These are phyloP conservation scores for Pachysandra terminalis DNA, from an alignment of 164 flowering plant species.

Conservation along the genomic window DNA sequence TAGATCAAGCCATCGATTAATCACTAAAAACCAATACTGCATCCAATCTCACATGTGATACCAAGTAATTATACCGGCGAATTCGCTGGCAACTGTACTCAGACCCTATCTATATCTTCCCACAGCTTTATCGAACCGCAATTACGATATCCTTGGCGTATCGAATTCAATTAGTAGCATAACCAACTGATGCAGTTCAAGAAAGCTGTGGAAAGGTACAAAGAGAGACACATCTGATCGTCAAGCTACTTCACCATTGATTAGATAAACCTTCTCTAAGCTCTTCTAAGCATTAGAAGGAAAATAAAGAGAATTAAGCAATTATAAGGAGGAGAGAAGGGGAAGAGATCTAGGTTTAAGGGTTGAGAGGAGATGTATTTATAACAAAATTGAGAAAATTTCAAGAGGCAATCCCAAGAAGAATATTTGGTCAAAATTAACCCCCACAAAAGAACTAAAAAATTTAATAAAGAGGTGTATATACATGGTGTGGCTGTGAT, in stretches of 20 bases:
- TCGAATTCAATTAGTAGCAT: not conserved
- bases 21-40: no score
- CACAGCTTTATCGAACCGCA: constrained; percentile 72
- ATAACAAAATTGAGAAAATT: constrained; percentile 10
- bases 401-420: constrained; percentile 20
- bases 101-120: constrained; percentile 47
- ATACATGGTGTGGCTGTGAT: constrained; percentile 23
- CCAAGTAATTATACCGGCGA: no score
- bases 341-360: not conserved
- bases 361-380: not conserved
- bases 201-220: constrained; percentile 84
- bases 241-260: not conserved
- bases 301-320: not conserved
- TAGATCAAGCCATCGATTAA: not conserved
- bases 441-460: not conserved
- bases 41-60: not conserved
- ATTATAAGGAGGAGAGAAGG: not conserved
- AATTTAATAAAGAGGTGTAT: no score
- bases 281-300: not conserved
- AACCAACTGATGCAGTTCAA: constrained; percentile 55
- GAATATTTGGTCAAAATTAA: constrained; percentile 15
- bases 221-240: constrained; percentile 34
- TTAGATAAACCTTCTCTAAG: no score
- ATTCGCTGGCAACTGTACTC: not conserved
- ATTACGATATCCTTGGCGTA: not conserved